Base-by-base conservation (phyloP, 441 rosid species). In the Macaranga tanarius region DNA sequence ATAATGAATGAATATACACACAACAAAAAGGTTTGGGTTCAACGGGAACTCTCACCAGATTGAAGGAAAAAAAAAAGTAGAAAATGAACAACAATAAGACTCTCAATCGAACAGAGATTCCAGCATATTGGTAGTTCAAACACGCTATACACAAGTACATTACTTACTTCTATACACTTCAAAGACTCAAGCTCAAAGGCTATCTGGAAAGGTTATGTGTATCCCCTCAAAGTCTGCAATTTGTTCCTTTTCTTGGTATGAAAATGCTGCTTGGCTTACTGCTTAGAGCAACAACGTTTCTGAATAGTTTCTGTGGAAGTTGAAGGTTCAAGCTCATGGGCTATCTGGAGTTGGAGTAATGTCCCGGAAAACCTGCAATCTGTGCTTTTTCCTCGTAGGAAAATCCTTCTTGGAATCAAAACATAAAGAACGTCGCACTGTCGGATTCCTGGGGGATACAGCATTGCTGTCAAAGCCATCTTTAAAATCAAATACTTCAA, bases 301-400 rank as follows among this genome's bases (percentile, higher is more conserved):
- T 42, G 47, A 42, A 42, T 42, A 42, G 45, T 42, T 42, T 42
- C 45, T 4, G 7, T 7, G 11, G 11, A 11, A 42, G 47, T 15
- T 20, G 11, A 54, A 57, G 28, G 10, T 65, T 26, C 38, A 28
- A 45, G 62, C 28, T 79, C 76, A 83, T 45, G 85, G 81, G 67
- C 82, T 79, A 44, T 81, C 85, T 56, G 82, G 82, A 68, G 71
- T 57, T 17, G 83, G 84, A 12, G 91, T 86, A 59, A 89, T 86
- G 73, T 89, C 88, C 44, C 52, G 73, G 83, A 89, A 89, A 68
- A 89, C 93, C 76, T 77, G 86, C 81, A 87, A 60, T 70, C 91
- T 78, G 73, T 73, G 77, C 52, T 74, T 79, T 67, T 26, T 73
- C 51, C 2, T 74, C 22, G 11, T n/a, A 34, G 57, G 70, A 25